Percentiles rank a stretch among this genome's conserved stretches.
phyloP scores from a whole-genome alignment of 1,284 basidiomycete genomes.

The Volvariella surrecta region DNA sequence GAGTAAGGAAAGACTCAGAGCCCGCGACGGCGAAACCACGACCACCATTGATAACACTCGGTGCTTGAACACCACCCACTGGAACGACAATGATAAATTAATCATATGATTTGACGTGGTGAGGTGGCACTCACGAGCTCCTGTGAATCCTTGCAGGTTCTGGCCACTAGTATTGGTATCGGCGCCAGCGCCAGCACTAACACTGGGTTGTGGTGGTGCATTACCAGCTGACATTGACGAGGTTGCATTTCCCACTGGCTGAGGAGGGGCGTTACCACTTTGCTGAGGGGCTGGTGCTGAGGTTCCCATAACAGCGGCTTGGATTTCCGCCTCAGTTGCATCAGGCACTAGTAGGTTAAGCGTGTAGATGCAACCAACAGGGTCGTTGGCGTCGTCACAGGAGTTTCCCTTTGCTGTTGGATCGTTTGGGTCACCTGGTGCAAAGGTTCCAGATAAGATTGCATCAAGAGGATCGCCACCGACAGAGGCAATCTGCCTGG shows the following conservation, averaged over 20 bases:
- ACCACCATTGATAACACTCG: constrained; percentile 36
- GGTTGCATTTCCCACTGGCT: no score
- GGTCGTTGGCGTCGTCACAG: constrained; percentile 44
- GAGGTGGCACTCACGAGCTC: constrained; percentile 22
- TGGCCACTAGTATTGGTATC: constrained; percentile 13
- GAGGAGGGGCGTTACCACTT: no score
- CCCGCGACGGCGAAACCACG: constrained; percentile 39
- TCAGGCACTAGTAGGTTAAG: constrained; percentile 45
- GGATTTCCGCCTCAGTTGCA: constrained; percentile 52
- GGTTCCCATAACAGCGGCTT: constrained; percentile 32
- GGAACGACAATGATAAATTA: constrained; percentile 1
- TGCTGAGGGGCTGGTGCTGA: neutral
- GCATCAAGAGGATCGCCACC: constrained; percentile 57
- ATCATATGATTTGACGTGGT: constrained; percentile 1
- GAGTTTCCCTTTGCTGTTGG: constrained; percentile 42
- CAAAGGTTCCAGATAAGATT: constrained; percentile 56
- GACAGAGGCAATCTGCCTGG: constrained; percentile 51
- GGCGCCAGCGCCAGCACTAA: neutral
- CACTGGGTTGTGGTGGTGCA: no score
- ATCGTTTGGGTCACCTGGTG: constrained; percentile 46
- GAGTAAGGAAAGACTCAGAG: constrained; percentile 42
- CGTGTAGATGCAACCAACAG: constrained; percentile 55
- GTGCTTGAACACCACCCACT: constrained; percentile 38
- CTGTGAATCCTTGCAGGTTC: constrained; percentile 54
- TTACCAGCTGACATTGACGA: no score